Evolutionary conservation across 2,329 filamentous ascomycete genomes (phyloP).

Genomic region (Alternaria metachromatica): DNA sequence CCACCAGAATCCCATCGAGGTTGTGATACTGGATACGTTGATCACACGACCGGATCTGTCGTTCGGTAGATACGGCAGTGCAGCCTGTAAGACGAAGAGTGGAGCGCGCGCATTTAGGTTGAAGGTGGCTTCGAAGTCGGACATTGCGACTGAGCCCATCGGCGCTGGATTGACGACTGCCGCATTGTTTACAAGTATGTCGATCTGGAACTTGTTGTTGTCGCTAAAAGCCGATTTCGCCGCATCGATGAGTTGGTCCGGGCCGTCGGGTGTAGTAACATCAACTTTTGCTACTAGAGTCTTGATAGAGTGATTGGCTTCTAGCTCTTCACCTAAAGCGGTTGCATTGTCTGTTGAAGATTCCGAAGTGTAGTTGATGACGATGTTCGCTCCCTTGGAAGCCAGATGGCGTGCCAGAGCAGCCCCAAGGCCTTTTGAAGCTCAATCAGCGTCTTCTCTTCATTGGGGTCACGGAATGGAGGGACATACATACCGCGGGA

Average conservation of each 20-base stretch:
- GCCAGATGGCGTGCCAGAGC: conserved; percentile 72
- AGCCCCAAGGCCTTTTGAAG: conserved; percentile 70
- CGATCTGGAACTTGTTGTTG: neutral
- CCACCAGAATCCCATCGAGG: conserved; percentile 59
- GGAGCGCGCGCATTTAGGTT: conserved; percentile 55
- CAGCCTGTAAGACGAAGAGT: conserved; percentile 75
- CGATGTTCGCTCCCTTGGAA: conserved; percentile 69
- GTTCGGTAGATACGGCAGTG: conserved; percentile 68
- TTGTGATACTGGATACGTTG: conserved; percentile 63
- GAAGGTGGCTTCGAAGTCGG: conserved; percentile 63
- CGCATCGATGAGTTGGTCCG: neutral
- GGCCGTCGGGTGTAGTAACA: neutral
- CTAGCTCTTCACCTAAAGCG: neutral
- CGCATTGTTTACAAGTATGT: neutral
- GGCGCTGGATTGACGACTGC: neutral
- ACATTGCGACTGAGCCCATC: neutral
- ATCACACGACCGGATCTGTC: conserved; percentile 69
- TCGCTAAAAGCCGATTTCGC: neutral
- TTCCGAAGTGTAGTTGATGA: conserved; percentile 73
- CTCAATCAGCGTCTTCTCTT: neutral
- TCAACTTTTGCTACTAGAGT: neutral
- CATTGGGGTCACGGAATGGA: neutral
- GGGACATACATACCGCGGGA: conserved; percentile 66
- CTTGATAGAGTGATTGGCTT: neutral
- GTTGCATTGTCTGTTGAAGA: conserved; percentile 57